phyloP scores from a whole-genome alignment of 768 basidiomycete species.

The Panellus pusillus region DNA sequence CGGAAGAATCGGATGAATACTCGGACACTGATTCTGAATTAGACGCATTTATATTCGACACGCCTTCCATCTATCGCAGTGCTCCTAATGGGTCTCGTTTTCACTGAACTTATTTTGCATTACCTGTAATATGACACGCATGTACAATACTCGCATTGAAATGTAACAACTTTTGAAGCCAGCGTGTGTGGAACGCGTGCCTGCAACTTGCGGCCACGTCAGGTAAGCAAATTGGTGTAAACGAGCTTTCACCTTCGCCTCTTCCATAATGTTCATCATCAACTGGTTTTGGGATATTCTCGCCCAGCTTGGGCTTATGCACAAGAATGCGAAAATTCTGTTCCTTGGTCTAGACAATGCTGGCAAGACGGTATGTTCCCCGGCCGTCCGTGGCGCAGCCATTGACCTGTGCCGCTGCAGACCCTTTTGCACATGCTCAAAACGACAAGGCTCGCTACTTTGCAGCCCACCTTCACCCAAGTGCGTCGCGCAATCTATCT shows the following conservation, averaged over 20 bases:
- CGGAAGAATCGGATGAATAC: slow-evolving; percentile 45
- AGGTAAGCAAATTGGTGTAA: slow-evolving; percentile 6
- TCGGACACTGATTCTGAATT: slow-evolving; percentile 48
- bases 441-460: slow-evolving; percentile 95
- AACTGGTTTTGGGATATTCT: slow-evolving; percentile 99
- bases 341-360: slow-evolving; percentile 99
- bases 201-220: not conserved
- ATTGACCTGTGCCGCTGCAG: slow-evolving; percentile 1
- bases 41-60: slow-evolving; percentile 67
- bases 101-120: slow-evolving; percentile 9
- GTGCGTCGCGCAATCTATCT: slow-evolving; percentile 44
- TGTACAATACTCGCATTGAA: slow-evolving; percentile 9
- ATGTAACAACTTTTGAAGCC: slow-evolving; percentile 1
- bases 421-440: slow-evolving; percentile 89
- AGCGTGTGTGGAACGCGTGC: not conserved
- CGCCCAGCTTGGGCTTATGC: slow-evolving; percentile 84
- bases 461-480: slow-evolving; percentile 98
- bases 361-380: slow-evolving; percentile 84
- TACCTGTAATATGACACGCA: slow-evolving; percentile 1
- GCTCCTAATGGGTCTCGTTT: slow-evolving; percentile 47
- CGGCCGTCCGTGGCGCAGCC: not conserved
- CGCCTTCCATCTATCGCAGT: slow-evolving; percentile 43
- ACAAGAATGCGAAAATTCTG: slow-evolving; percentile 99
- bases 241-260: not conserved
- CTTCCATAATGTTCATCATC: slow-evolving; percentile 68